Conservation (phyloP, 2,329 filamentous ascomycete species). For the Aspergillus quadricinctus region DNA sequence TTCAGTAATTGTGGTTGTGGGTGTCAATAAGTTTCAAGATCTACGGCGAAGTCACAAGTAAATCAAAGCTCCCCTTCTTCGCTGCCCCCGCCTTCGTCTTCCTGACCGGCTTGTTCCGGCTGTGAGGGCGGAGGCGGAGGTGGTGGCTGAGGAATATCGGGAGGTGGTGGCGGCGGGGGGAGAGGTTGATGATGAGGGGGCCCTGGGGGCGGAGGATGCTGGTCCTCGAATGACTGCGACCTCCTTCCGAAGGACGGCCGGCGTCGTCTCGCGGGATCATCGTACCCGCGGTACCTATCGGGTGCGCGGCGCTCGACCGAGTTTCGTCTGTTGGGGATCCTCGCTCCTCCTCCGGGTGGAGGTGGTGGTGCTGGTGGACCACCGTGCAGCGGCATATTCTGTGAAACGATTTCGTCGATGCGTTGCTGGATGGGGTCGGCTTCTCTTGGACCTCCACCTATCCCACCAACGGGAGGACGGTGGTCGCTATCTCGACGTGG, state of each 20-base stretch:
- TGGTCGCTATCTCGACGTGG: slow-evolving; percentile 14
- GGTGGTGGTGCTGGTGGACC: neutral
- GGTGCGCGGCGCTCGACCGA: slow-evolving; percentile 10
- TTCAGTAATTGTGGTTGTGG: neutral
- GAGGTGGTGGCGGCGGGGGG: slow-evolving; percentile 16
- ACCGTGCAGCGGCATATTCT: slow-evolving; percentile 16
- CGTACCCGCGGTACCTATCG: slow-evolving; percentile 15
- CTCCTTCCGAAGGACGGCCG: slow-evolving; percentile 6
- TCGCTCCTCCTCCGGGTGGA: neutral
- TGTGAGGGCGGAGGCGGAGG: slow-evolving; percentile 4
- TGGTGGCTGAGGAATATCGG: slow-evolving; percentile 3
- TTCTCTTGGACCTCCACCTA: slow-evolving; percentile 3
- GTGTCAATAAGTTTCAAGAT: too few relatives aligned
- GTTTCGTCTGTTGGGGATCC: slow-evolving; percentile 1
- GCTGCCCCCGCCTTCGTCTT: slow-evolving; percentile 36
- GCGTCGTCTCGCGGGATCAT: slow-evolving; percentile 12
- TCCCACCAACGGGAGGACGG: slow-evolving; percentile 2
- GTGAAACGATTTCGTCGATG: slow-evolving; percentile 34
- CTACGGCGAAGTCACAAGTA: neutral
- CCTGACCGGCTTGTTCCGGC: slow-evolving; percentile 3
- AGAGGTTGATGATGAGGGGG: neutral
- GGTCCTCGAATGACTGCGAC: slow-evolving; percentile 3
- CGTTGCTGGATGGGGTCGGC: slow-evolving; percentile 32
- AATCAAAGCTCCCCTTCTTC: slow-evolving; percentile 40
- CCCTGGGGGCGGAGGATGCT: slow-evolving; percentile 1